Base-by-base conservation (phyloP, 768 basidiomycete species). In the Suillus luteus region DNA sequence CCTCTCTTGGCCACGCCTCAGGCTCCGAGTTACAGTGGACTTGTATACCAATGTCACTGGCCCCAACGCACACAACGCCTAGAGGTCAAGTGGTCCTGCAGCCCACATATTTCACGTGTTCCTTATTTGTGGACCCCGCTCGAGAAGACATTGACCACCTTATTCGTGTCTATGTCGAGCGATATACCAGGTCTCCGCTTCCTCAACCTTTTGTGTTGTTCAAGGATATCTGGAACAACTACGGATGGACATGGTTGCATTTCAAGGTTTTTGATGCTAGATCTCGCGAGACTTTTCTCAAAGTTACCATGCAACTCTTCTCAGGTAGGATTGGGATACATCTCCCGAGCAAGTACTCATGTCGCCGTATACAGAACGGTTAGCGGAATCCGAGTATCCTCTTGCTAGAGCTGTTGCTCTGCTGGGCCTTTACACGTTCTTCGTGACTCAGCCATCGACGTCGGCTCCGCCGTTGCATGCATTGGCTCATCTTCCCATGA, bases 91-190 rank as follows among this genome's bases (percentile, higher is more conserved):
- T 88, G 65, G 76, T 83, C 44, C 75, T 93, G 11, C 92, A 93
- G 69, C 91, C 90, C 1, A 78, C 81, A 22, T 93, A 90, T 73
- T 94, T 92, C 71, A 89, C 91, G 0, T 93, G 91, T 3, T 90
- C 90, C 0, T 70, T 89, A 27, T 94, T 88, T 73, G 85, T 92
- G 10, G 75, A 83, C 22, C 77, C 85, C 15, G 79, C 91, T 24
- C 83, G 89, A 2, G 81, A 85, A 35, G 92, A 95, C 73, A 80
- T 93, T 35, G 73, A 79, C 3, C 70, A 68, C 3, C 81, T 95
- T 27, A 73, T 87, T 3, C 69, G 77, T n/a, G 67, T 74, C 11
- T 93, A 85, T 66, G 74, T 82, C 35, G 81, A 84, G n/a, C 76
- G 77, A 41, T 87, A 85, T 68, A 65, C 75, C 1, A 68, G 71